These are phyloP conservation scores for Colletotrichum lupini DNA, from an alignment of 2,329 filamentous ascomycete genomes.

Conservation along the genomic window DNA sequence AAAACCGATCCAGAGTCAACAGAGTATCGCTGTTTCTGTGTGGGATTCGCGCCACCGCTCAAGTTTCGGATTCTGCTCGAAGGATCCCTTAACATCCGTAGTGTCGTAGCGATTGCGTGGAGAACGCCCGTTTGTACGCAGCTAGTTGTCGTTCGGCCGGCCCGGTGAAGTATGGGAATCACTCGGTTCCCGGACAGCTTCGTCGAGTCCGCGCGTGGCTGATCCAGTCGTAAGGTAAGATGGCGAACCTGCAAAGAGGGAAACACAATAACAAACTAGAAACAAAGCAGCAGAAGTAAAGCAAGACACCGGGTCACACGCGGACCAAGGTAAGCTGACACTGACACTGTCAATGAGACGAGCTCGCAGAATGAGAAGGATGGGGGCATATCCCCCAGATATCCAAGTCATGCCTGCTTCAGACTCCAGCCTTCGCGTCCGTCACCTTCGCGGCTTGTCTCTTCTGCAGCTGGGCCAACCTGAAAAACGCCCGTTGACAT, in stretches of 20 bases:
- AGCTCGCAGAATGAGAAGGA: background rate
- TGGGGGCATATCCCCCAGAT: conserved; percentile 18
- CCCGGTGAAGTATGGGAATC: background rate
- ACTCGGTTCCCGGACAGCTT: conserved; percentile 3
- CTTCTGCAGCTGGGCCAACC: background rate
- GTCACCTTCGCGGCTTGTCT: background rate
- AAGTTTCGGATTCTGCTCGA: background rate
- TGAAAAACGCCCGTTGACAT: conserved; percentile 2
- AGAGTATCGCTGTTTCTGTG: background rate
- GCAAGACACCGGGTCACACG: background rate
- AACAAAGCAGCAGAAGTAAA: background rate
- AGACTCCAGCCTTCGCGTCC: background rate
- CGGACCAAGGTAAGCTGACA: background rate
- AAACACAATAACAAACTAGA: background rate
- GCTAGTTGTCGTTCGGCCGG: conserved; percentile 6
- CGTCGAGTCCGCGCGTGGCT: background rate
- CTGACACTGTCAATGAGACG: background rate
- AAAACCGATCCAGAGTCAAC: background rate
- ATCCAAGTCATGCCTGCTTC: background rate
- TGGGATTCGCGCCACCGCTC: background rate
- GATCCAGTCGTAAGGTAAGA: background rate
- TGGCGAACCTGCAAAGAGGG: background rate
- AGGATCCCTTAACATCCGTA: conserved; percentile 8
- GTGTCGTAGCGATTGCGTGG: conserved; percentile 1
- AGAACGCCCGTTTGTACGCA: conserved; percentile 4